Conservation (phyloP, 768 basidiomycete species). For the Porphyrellus cyaneotinctus region DNA sequence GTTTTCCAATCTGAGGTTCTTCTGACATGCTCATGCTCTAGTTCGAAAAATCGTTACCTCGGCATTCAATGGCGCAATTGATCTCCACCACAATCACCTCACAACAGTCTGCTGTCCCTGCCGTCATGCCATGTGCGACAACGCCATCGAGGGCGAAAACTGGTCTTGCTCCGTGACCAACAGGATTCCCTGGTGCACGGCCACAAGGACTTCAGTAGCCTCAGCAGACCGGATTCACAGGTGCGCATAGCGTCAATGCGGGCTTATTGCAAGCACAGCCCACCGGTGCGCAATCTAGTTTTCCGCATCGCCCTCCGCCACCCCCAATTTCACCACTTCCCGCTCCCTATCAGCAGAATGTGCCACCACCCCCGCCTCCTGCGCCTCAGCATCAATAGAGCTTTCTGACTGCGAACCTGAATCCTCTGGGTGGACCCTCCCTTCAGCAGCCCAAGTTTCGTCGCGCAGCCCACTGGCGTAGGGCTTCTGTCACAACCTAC, state of each 20-base stretch:
- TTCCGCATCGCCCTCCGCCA: constrained; percentile 38
- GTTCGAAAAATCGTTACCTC: constrained; percentile 58
- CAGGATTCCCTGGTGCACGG: constrained; percentile 50
- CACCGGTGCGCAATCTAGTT: constrained; percentile 32
- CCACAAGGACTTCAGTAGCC: constrained; percentile 39
- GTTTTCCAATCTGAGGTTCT: too few species aligned
- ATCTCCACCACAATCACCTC: constrained; percentile 76
- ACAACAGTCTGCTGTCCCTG: constrained; percentile 85
- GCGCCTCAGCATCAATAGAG: constrained; percentile 39
- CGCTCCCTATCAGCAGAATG: constrained; percentile 53
- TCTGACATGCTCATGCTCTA: constrained; percentile 27
- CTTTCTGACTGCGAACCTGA: constrained; percentile 54
- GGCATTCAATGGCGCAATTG: constrained; percentile 50
- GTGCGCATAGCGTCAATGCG: constrained; percentile 24
- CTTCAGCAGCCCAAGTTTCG: constrained; percentile 11
- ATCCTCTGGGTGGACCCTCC: constrained; percentile 39
- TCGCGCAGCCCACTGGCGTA: constrained; percentile 21
- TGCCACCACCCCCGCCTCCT: constrained; percentile 33
- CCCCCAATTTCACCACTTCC: constrained; percentile 68
- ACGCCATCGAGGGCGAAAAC: constrained; percentile 28
- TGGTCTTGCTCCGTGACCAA: constrained; percentile 57
- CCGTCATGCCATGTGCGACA: constrained; percentile 58
- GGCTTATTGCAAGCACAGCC: constrained; percentile 48
- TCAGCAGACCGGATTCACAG: constrained; percentile 45
- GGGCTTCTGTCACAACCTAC: constrained; percentile 28